phyloP scores from a whole-genome alignment of 2,329 filamentous ascomycete genomes.

The Fusarium sp. region DNA sequence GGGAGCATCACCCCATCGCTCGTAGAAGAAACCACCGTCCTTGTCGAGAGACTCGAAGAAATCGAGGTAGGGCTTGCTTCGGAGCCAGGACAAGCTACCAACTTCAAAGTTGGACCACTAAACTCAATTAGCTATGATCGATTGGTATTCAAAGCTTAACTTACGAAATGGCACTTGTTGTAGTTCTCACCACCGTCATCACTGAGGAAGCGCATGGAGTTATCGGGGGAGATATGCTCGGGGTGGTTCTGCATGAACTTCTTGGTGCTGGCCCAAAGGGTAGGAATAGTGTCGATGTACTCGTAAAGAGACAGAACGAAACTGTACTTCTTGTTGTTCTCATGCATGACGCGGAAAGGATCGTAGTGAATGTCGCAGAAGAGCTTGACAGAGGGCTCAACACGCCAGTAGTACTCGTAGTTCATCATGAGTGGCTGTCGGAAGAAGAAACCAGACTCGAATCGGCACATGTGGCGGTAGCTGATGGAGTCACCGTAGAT shows the following conservation, averaged over 20 bases:
- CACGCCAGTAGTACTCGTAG: conserved; percentile 99
- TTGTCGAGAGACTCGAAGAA: conserved; percentile 90
- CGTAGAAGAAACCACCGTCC: conserved; percentile 98
- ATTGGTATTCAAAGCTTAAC: conserved; percentile 45
- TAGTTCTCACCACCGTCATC: conserved; percentile 92
- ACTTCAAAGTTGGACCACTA: conserved; percentile 99
- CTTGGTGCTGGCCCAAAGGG: conserved; percentile 94
- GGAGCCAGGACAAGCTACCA: conserved; percentile 92
- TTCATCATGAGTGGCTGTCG: conserved; percentile 92
- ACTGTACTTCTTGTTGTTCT: conserved; percentile 98
- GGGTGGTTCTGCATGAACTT: conserved; percentile 93
- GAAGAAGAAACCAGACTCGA: conserved; percentile 99
- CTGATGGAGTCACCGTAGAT: conserved; percentile 98
- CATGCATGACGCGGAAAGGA: conserved; percentile 95
- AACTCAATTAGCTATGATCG: conserved; percentile 41
- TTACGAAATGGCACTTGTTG: conserved; percentile 97
- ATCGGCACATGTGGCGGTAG: conserved; percentile 99
- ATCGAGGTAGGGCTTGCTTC: conserved; percentile 88
- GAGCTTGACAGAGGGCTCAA: conserved; percentile 96
- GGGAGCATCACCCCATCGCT: conserved; percentile 97
- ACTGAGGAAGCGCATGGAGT: conserved; percentile 91
- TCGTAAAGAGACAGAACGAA: conserved; percentile 97
- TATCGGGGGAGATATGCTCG: conserved; percentile 85
- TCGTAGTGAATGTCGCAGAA: conserved; percentile 97
- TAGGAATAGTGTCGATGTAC: conserved; percentile 95